Conservation (phyloP, 371 early-diverging fungal genomes). For the Lichtheimia corymbifera region DNA sequence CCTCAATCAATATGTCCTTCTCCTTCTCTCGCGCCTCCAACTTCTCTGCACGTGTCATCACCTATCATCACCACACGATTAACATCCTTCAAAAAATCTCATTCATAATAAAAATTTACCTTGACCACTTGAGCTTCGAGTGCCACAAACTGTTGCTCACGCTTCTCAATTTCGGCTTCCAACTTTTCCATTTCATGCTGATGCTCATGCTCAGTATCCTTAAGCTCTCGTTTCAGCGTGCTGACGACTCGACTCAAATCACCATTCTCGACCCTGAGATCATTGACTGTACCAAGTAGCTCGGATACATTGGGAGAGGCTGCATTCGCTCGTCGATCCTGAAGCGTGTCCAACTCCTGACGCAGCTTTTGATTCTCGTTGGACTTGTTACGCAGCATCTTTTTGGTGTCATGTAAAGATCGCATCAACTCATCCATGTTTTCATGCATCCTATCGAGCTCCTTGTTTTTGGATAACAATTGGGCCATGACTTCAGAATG, state of each 20-base stretch:
- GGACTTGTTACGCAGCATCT: conserved; percentile 28
- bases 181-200: conserved; percentile 21
- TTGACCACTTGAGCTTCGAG: conserved; percentile 41
- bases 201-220: conserved; percentile 22
- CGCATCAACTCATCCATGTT: conserved; percentile 25
- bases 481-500: conserved; percentile 31
- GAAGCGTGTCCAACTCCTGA: conserved; percentile 20
- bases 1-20: conserved; percentile 16
- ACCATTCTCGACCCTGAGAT: conserved; percentile 3
- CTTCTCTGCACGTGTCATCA: conserved; percentile 18
- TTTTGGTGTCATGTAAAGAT: conserved; percentile 28
- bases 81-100: too few species aligned
- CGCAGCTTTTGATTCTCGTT: conserved; percentile 26
- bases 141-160: conserved; percentile 33
- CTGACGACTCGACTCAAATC: conserved; percentile 9
- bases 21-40: conserved; percentile 18
- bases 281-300: conserved; percentile 17
- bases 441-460: conserved; percentile 27
- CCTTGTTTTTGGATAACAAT: conserved; percentile 32
- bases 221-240: conserved; percentile 15
- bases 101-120: conserved; percentile 8
- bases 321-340: conserved; percentile 11
- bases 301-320: conserved; percentile 12
- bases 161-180: conserved; percentile 24
- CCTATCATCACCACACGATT: neutral